Evolutionary conservation across 208 protist genomes (phyloP), one percentile per base, ranked within the genome.

Genomic region (Trypanosoma lewisi): DNA sequence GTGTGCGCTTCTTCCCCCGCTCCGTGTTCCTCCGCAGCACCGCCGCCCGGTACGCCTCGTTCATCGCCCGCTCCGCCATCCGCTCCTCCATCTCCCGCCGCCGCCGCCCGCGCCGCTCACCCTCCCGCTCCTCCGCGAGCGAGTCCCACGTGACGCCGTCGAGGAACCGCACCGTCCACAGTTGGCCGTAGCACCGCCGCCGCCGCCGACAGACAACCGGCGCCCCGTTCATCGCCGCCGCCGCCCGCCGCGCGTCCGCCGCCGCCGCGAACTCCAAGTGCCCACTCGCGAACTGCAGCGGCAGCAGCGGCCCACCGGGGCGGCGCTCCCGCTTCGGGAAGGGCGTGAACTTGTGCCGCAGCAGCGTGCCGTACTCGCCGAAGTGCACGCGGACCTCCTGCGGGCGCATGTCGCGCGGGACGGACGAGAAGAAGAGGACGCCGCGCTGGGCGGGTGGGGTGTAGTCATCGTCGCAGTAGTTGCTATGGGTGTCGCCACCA

Each of bases 91-190:
- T 74, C 70, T 85, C 80, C 0, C 70, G 62, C 33, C 71, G 65
- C 14, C 82, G 80, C 23, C 78, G 62, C 27, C 56, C 34, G 9
- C 88, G 79, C 16, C 67, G 63, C 50, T 71, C 53, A 47, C 60
- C 80, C 70, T 94, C 88, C 45, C 69, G 70, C 69, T 80, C 71
- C 67, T 88, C 83, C 5, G 81, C 47, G 44, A 94, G 58, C 28
- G 60, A 60, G 50, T 87, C 79, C 83, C 79, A 92, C 41, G 80
- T 80, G 50, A 91, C 78, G 27, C 70, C 76, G 0, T 73, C 58
- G 39, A 87, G 70, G 52, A 80, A 89, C 55, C 80, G 73, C 2
- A 94, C 85, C 5, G 73, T 89, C 85, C 88, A 94, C 59, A 94
- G 70, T 70, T 91, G 77, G 4, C 85, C 88, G 63, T 78, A 75